phyloP scores from a whole-genome alignment of 164 flowering plant genomes.

The Macadamia integrifolia region DNA sequence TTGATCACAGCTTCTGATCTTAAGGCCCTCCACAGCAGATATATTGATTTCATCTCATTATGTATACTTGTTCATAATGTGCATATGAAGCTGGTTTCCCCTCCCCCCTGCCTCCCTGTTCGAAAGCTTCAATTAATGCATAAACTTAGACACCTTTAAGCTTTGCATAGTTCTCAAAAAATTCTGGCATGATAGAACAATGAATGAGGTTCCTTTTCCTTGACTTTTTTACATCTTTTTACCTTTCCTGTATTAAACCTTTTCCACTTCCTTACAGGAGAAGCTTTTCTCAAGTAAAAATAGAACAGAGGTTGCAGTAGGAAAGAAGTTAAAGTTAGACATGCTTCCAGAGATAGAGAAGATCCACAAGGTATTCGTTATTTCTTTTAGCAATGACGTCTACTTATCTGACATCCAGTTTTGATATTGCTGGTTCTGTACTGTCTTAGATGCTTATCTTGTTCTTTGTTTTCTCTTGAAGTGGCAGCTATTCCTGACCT shows the following conservation, averaged over 20 bases:
- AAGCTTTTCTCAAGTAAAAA: conserved; percentile 71
- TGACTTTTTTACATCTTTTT: neutral
- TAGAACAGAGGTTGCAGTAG: conserved; percentile 65
- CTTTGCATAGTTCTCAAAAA: too few species aligned
- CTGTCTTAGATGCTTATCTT: neutral
- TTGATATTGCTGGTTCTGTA: neutral
- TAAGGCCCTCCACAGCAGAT: too few species aligned
- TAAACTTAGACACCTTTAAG: too few species aligned
- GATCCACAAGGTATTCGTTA: conserved; percentile 64
- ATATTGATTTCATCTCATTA: too few species aligned
- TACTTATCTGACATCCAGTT: neutral
- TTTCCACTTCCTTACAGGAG: conserved; percentile 41
- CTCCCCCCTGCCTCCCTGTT: too few species aligned
- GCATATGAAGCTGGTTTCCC: too few species aligned
- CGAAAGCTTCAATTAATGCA: too few species aligned
- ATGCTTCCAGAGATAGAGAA: conserved; percentile 77
- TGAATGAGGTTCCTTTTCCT: neutral
- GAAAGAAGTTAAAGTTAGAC: conserved; percentile 63
- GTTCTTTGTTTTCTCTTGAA: neutral
- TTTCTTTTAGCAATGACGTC: neutral
- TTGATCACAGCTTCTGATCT: too few species aligned
- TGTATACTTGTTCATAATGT: too few species aligned
- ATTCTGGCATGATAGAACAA: too few species aligned
- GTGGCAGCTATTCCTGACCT: neutral
- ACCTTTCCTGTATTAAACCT: neutral